These are phyloP conservation scores for Exophiala aquamarina DNA, from an alignment of 2,329 filamentous ascomycete genomes.

Conservation along the genomic window DNA sequence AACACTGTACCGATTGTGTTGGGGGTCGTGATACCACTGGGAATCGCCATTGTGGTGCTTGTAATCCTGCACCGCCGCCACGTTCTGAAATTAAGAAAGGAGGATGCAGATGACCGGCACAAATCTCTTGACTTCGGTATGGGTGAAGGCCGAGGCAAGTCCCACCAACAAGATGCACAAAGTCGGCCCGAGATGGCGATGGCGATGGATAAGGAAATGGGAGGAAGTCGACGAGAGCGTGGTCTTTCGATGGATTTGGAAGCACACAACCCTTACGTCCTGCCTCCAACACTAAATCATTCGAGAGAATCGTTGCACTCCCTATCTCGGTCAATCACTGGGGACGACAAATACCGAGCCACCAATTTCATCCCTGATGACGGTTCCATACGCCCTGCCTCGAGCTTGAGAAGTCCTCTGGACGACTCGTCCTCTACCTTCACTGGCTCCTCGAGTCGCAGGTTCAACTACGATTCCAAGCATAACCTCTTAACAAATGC, in stretches of 20 bases:
- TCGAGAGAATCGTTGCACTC: constrained; percentile 87
- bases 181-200: constrained; percentile 58
- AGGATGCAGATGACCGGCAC: constrained; percentile 84
- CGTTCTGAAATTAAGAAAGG: constrained; percentile 66
- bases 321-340: constrained; percentile 71
- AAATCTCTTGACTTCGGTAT: constrained; percentile 92
- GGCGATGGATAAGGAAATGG: constrained; percentile 46
- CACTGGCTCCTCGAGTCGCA: constrained; percentile 47
- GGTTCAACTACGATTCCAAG: constrained; percentile 40
- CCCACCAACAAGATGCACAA: constrained; percentile 39
- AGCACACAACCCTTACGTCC: constrained; percentile 81
- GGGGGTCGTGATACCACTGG: constrained; percentile 72
- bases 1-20: constrained; percentile 67
- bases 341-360: constrained; percentile 82
- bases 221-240: constrained; percentile 34
- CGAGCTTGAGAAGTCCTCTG: constrained; percentile 37
- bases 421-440: constrained; percentile 54
- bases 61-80: constrained; percentile 78
- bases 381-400: constrained; percentile 39
- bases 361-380: constrained; percentile 55
- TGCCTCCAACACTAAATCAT: constrained; percentile 76
- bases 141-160: constrained; percentile 48
- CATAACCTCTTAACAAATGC: constrained; percentile 58
- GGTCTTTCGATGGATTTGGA: constrained; percentile 66
- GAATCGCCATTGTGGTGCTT: constrained; percentile 65